Conservation (phyloP, 192 early-diverging fungal species). For the Gaertneriomyces sp. region DNA sequence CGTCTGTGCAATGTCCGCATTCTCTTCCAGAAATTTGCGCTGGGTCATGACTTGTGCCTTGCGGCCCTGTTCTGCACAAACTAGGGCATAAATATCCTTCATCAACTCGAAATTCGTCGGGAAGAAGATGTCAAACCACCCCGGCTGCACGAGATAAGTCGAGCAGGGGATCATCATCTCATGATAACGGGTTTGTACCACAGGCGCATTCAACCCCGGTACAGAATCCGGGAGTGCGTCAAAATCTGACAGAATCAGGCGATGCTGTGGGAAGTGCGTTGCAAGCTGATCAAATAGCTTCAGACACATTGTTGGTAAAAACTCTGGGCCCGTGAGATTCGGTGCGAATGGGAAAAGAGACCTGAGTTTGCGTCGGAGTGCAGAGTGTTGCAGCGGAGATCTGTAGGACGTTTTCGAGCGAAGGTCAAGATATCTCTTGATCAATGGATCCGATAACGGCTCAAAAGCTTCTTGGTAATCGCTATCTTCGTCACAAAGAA, state of each 20-base stretch:
- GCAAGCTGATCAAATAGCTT: conserved; percentile 69
- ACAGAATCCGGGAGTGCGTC: conserved; percentile 78
- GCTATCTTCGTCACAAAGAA: conserved; percentile 74
- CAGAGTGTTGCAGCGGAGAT: conserved; percentile 51
- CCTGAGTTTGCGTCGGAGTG: conserved; percentile 52
- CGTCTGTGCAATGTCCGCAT: conserved; percentile 74
- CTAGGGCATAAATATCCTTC: conserved; percentile 63
- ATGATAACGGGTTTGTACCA: conserved; percentile 89
- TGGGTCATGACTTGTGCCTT: conserved; percentile 61
- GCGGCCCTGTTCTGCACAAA: conserved; percentile 32
- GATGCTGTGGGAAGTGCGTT: conserved; percentile 79
- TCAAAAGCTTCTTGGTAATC: conserved; percentile 87
- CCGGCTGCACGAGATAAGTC: conserved; percentile 95
- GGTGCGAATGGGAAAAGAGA: conserved; percentile 73
- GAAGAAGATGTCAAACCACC: conserved; percentile 99
- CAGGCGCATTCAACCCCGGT: conserved; percentile 77
- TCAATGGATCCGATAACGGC: conserved; percentile 70
- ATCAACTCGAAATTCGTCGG: conserved; percentile 93
- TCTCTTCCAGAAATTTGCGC: conserved; percentile 69
- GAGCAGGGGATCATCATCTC: conserved; percentile 91
- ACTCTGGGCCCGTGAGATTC: conserved; percentile 82
- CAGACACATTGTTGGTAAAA: conserved; percentile 78
- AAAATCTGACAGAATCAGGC: conserved; percentile 89
- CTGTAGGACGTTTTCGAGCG: conserved; percentile 58
- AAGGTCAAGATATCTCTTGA: conserved; percentile 64